Percentiles rank a stretch among this genome's conserved stretches.
Evolutionary conservation across 345 rosid species (phyloP).

Genomic region (Populus simonii): DNA sequence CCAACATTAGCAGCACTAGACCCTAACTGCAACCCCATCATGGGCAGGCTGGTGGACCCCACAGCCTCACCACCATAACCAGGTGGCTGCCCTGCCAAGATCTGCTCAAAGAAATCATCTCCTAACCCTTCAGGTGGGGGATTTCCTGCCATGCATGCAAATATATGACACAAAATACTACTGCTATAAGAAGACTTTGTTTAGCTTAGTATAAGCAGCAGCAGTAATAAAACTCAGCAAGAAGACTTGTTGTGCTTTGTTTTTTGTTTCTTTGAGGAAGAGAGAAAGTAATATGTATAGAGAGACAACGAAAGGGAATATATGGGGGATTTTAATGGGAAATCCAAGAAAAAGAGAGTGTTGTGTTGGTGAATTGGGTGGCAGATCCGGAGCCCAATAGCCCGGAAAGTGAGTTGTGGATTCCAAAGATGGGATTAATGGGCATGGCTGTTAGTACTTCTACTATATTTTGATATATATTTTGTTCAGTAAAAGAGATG

Average conservation of each 20-base stretch:
- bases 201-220: not conserved
- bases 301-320: not conserved
- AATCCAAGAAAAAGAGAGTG: conserved; percentile 23
- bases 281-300: not conserved
- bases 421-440: conserved; percentile 26
- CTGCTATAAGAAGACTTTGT: not conserved
- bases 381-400: conserved; percentile 64
- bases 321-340: conserved; percentile 2
- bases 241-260: not conserved
- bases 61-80: conserved; percentile 36
- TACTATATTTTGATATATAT: conserved; percentile 4
- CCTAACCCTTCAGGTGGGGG: conserved; percentile 48
- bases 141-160: conserved; percentile 55
- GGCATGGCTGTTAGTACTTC: not conserved
- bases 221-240: not conserved
- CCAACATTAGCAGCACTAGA: conserved; percentile 29
- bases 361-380: conserved; percentile 53
- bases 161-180: not conserved
- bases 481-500: not conserved
- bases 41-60: conserved; percentile 36
- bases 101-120: conserved; percentile 76
- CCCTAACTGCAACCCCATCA: conserved; percentile 55
- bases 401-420: conserved; percentile 42
- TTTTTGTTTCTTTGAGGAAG: not conserved
- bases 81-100: conserved; percentile 47